Evolutionary conservation across 164 flowering plant genomes (phyloP).

Genomic region (Houttuynia cordata): DNA sequence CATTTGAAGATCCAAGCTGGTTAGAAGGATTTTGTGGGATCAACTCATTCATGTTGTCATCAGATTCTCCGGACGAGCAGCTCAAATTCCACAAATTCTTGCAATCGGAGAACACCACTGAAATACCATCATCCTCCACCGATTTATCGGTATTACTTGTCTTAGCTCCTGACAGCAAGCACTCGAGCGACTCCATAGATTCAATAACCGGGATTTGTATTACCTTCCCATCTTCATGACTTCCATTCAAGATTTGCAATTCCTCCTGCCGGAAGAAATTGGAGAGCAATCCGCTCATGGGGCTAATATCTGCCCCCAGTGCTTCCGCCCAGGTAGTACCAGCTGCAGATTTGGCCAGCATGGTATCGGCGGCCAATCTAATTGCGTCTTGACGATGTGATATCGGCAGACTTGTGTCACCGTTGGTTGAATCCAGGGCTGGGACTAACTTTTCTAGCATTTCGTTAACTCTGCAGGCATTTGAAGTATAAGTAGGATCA

Average conservation of each 20-base stretch:
- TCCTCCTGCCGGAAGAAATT: conserved; percentile 8
- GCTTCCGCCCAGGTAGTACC: conserved; percentile 9
- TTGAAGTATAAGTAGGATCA: neutral
- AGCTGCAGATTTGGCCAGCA: conserved; percentile 10
- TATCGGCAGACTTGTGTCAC: neutral
- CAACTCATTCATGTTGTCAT: conserved; percentile 19
- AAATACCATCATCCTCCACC: conserved; percentile 51
- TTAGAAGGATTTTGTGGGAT: conserved; percentile 13
- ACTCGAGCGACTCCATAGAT: conserved; percentile 51
- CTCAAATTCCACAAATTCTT: conserved; percentile 31
- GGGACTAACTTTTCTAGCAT: conserved; percentile 9
- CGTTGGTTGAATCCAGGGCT: conserved; percentile 4
- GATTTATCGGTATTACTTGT: conserved; percentile 51
- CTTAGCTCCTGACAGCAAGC: conserved; percentile 38
- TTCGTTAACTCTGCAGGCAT: conserved; percentile 9
- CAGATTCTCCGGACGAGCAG: conserved; percentile 48
- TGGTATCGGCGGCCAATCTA: conserved; percentile 9
- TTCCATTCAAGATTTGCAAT: conserved; percentile 5
- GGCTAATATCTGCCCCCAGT: conserved; percentile 5
- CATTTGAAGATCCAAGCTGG: neutral
- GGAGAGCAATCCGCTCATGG: conserved; percentile 7
- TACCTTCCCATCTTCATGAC: conserved; percentile 2
- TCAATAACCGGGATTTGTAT: conserved; percentile 8
- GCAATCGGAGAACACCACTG: conserved; percentile 44
- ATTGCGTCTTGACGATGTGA: conserved; percentile 1